Conservation (phyloP, 1,284 basidiomycete species). For the Trametes hirsuta region DNA sequence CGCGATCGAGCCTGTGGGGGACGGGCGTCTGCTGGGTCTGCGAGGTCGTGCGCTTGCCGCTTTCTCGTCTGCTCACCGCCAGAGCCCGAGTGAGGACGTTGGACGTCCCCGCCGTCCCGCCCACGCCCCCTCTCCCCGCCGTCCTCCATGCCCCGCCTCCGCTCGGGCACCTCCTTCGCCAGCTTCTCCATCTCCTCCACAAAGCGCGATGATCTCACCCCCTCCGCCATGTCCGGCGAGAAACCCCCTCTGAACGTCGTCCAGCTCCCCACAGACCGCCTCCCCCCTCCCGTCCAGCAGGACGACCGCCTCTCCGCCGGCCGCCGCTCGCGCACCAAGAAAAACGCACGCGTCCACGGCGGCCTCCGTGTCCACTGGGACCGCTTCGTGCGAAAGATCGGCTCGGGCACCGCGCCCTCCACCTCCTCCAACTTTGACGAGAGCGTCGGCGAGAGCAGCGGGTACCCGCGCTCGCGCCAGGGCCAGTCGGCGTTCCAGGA, state of each 20-base stretch:
- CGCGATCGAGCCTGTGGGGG: too few relatives aligned
- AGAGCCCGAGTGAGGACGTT: neutral
- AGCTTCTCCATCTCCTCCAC: conserved; percentile 24
- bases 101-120: neutral
- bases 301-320: conserved; percentile 15
- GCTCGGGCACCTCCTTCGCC: conserved; percentile 26
- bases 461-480: conserved; percentile 25
- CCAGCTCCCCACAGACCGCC: conserved; percentile 8
- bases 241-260: conserved; percentile 10
- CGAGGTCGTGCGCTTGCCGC: neutral
- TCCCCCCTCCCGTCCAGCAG: conserved; percentile 27
- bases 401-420: conserved; percentile 45
- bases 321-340: conserved; percentile 31
- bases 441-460: conserved; percentile 46
- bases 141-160: conserved; percentile 23
- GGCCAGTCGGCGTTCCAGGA: conserved; percentile 29
- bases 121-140: neutral
- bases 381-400: conserved; percentile 46
- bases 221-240: conserved; percentile 16
- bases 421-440: conserved; percentile 43
- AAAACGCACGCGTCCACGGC: conserved; percentile 40
- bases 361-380: conserved; percentile 46
- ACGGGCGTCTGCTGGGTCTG: too few relatives aligned
- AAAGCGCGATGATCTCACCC: conserved; percentile 25
- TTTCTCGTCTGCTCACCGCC: neutral